Conservation (phyloP, 495 filamentous ascomycete species). For the Aspergillus nidulans region DNA sequence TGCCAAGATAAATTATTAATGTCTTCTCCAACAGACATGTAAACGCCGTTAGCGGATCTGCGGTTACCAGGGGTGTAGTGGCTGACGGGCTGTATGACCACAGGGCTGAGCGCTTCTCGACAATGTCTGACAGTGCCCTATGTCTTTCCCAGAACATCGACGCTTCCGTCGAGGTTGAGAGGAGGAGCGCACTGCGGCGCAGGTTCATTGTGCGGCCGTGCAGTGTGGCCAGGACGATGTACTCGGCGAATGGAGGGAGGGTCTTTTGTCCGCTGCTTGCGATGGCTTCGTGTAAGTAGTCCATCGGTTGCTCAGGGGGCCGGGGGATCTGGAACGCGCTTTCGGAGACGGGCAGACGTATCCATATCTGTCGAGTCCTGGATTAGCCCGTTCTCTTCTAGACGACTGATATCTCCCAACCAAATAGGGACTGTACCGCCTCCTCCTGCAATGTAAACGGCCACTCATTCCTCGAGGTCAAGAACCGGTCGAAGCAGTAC, state of each 20-base stretch:
- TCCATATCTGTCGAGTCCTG: background rate
- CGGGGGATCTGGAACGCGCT: background rate
- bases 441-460: background rate
- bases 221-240: background rate
- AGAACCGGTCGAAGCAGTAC: slow-evolving; percentile 1
- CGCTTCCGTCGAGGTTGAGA: background rate
- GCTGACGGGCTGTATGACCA: background rate
- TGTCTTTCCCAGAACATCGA: background rate
- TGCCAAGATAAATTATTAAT: background rate
- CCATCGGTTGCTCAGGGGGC: background rate
- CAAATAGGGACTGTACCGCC: background rate
- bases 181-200: background rate
- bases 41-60: background rate
- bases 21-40: background rate
- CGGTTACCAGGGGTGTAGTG: background rate
- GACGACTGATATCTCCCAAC: too few species aligned
- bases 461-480: background rate
- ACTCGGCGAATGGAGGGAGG: background rate
- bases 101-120: background rate
- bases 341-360: background rate
- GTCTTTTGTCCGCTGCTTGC: background rate
- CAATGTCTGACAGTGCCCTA: background rate
- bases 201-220: background rate
- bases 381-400: background rate
- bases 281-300: background rate